phyloP scores from a whole-genome alignment of 345 rosid genomes.

The Salix caprea region DNA sequence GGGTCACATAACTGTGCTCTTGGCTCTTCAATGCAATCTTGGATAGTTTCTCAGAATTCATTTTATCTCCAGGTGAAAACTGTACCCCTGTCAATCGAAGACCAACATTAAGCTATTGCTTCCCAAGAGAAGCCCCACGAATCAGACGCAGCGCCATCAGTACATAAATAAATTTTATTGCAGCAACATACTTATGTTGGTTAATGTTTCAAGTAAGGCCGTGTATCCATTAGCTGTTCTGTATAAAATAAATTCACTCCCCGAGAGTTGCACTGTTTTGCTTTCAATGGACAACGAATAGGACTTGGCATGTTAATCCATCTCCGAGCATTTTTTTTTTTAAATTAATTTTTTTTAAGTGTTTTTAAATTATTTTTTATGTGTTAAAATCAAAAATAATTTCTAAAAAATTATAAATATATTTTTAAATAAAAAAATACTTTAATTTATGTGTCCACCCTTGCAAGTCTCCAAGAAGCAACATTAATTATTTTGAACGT shows the following conservation, averaged over 20 bases:
- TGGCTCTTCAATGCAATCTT: not conserved
- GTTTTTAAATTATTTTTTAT: too few species aligned
- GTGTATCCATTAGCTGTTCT: not conserved
- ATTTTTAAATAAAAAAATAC: too few species aligned
- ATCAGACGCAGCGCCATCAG: not conserved
- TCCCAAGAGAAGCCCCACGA: not conserved
- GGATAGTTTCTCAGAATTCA: not conserved
- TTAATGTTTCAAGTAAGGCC: not conserved
- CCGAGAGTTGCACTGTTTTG: not conserved
- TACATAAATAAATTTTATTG: slow-evolving; percentile 12
- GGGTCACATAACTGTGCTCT: not conserved
- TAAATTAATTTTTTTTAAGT: too few species aligned
- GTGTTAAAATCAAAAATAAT: too few species aligned
- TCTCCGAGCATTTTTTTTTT: not conserved
- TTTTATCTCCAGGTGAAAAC: slow-evolving; percentile 55
- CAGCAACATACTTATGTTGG: not conserved
- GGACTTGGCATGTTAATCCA: not conserved
- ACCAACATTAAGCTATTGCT: slow-evolving; percentile 28
- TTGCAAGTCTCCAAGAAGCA: not conserved
- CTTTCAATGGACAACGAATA: not conserved
- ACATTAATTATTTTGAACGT: not conserved
- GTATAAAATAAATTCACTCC: not conserved
- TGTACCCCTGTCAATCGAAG: slow-evolving; percentile 66
- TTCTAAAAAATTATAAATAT: too few species aligned
- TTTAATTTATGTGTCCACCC: too few species aligned